Base-by-base conservation (phyloP, 2,329 filamentous ascomycete species). In the Mycogone perniciosa region DNA sequence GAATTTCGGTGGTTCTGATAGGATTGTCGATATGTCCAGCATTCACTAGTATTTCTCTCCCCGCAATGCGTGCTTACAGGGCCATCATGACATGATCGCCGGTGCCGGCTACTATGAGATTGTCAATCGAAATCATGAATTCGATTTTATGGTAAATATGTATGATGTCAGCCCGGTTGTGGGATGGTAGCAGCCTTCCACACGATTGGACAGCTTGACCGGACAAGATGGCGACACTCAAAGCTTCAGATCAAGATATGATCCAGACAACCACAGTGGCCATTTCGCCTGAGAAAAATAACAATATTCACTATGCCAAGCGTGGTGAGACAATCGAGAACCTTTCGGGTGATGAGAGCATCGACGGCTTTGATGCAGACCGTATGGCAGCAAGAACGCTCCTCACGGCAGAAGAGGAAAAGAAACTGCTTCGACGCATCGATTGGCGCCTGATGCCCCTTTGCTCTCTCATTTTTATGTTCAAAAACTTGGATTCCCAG, bases 391-490 rank as follows among this genome's bases (percentile, higher is more conserved):
- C 56, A 11, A 53, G 60, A 1, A 52, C 55, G 5, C 53, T 58
- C 2, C 52, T 65, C 3, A 62, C 59, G 0, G 51, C 58, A 1
- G 59, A 58, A 3, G 57, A 61, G 44, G 61, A 62, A 44, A 62
- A 59, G 44, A 54, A 42, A 9, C 52, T 64, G 3, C 46, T 64
- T 40, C 48, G 61, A 34, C 50, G 58, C 3, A 56, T 64, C 2
- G 62, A 62, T 44, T 57, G 59, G 53, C 56, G 57, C 6, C 56
- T 64, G 5, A 60, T 63, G 50, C 58, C 58, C 1, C 41, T 64
- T n/a, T 63, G 68, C 44, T 69, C 68, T 1, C 49, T 71, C 6
- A 65, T 72, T 7, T 72, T 71, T 46, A 58, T 72, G 49, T 65
- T 72, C 46, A 72, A 72, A 50, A 69, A 68, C 10, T 54, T 72